Percentiles rank a stretch among this genome's conserved stretches.
phyloP scores from a whole-genome alignment of 2,329 filamentous ascomycete genomes.

The Fusarium graminum region DNA sequence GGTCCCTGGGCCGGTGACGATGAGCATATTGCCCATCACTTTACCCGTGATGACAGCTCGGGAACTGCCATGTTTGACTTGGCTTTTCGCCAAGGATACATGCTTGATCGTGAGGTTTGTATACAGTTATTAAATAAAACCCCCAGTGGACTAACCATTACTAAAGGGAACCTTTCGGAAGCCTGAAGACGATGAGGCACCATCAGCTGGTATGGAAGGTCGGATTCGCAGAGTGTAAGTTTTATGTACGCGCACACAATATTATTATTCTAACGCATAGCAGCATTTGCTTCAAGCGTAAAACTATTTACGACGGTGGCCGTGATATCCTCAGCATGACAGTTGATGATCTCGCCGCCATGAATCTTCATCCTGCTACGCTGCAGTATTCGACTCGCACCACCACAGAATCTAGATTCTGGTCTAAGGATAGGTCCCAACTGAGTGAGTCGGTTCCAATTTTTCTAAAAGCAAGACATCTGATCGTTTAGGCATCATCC shows the following conservation, averaged over 20 bases:
- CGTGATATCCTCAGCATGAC: constrained; percentile 56
- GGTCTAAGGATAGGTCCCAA: constrained; percentile 55
- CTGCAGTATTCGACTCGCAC: constrained; percentile 56
- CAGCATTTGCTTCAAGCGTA: constrained; percentile 56
- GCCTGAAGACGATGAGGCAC: constrained; percentile 38
- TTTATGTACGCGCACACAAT: background rate
- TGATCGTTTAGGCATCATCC: constrained; percentile 55
- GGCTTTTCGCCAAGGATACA: constrained; percentile 51
- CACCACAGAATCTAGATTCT: constrained; percentile 58
- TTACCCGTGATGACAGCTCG: constrained; percentile 51
- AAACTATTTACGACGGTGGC: constrained; percentile 49
- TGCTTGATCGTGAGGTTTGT: constrained; percentile 50
- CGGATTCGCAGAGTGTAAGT: constrained; percentile 55
- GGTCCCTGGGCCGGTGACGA: constrained; percentile 30
- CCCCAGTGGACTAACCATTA: background rate
- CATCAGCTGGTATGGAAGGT: constrained; percentile 50
- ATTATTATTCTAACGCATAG: constrained; percentile 6
- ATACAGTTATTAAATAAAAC: too few relatives aligned
- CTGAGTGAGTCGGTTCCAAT: constrained; percentile 46
- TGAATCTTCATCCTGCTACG: constrained; percentile 57
- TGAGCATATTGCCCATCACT: constrained; percentile 52
- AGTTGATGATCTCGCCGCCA: constrained; percentile 51
- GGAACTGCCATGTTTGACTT: constrained; percentile 52
- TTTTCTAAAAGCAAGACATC: background rate
- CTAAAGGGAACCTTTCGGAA: constrained; percentile 47